A percentile compares a stretch with the other conserved stretches of the same genome.
These are phyloP conservation scores for Maudiozyma saulgeensis DNA, from an alignment of 805 yeast genomes.

Conservation along the genomic window DNA sequence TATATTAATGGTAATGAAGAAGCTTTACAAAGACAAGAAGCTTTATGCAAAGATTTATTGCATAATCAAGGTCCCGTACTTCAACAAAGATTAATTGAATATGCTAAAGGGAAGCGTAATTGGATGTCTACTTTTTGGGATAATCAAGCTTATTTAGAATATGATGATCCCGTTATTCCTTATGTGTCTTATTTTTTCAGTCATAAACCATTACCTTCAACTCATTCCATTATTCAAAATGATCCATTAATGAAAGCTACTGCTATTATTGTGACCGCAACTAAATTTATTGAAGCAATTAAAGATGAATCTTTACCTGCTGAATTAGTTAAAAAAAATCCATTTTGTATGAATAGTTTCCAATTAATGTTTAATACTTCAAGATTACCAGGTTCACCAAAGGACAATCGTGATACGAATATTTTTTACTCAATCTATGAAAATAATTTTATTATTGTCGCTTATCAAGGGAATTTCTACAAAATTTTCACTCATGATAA, in stretches of 20 bases:
- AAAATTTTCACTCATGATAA: slow-evolving; percentile 54
- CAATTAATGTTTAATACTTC: slow-evolving; percentile 83
- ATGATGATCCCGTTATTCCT: slow-evolving; percentile 91
- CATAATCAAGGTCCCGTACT: slow-evolving; percentile 59
- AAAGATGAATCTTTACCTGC: slow-evolving; percentile 71
- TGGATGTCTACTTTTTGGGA: slow-evolving; percentile 95
- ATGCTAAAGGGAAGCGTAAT: slow-evolving; percentile 54
- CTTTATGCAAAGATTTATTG: slow-evolving; percentile 56
- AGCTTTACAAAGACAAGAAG: slow-evolving; percentile 40
- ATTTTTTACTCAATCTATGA: slow-evolving; percentile 36
- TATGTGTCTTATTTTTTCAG: slow-evolving; percentile 84
- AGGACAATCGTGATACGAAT: slow-evolving; percentile 51
- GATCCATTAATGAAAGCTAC: slow-evolving; percentile 69
- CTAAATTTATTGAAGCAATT: slow-evolving; percentile 55
- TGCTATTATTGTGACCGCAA: slow-evolving; percentile 55
- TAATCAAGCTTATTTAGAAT: slow-evolving; percentile 80
- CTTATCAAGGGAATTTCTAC: slow-evolving; percentile 70
- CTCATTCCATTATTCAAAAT: slow-evolving; percentile 40
- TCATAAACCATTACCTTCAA: slow-evolving; percentile 52
- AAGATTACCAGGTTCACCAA: slow-evolving; percentile 50
- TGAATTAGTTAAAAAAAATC: slow-evolving; percentile 63
- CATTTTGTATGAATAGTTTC: slow-evolving; percentile 94
- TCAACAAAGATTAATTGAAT: slow-evolving; percentile 53
- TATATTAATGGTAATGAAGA: slow-evolving; percentile 42
- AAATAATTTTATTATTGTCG: slow-evolving; percentile 63